Evolutionary conservation across 441 rosid species (phyloP), one percentile per base, ranked within the genome.

Genomic region (Pelargonium myrrhifolium): DNA sequence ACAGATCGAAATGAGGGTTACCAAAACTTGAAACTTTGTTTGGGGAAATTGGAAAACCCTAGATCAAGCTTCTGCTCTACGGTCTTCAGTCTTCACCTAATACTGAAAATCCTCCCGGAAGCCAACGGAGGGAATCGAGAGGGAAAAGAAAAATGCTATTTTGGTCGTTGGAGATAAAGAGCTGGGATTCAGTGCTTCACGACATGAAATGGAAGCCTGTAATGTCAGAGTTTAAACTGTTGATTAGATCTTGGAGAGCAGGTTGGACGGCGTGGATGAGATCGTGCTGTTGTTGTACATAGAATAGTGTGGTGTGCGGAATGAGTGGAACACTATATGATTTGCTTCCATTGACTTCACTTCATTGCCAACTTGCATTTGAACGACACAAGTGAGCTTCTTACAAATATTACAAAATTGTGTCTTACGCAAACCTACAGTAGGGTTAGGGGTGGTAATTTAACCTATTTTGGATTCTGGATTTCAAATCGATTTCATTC

Each of bases 41-140:
- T 5, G 26, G 28, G 4, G 62, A 21, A 56, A 21, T 56, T 1
- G 62, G n/a, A 28, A 21, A 56, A 56, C 62, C 62, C 62, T 56
- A 56, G 62, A 56, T 20, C 22, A 55, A 24, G 60, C 31, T 53
- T 18, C 24, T 53, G 24, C 1, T 3, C 22, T 8, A 11, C 61
- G 26, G 61, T 17, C 24, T 51, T 20, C 60, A 10, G 11, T n/a
- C n/a, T n/a, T n/a, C n/a, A n/a, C n/a, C 9, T 55, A 55, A 18
- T 18, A 55, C 12, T 55, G 60, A 26, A 26, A 26, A 26, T 56
- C 24, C 24, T 56, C 62, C 24, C 14, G 62, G 62, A 56, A 56
- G 28, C 62, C 31, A 56, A 56, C 62, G 24, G 62, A 56, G 18
- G 17, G 62, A 56, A 56, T 56, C 31, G 62, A 56, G 31, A 56